Evolutionary conservation across 2,329 filamentous ascomycete genomes (phyloP).

Genomic region (Sordariomycetes sp.): DNA sequence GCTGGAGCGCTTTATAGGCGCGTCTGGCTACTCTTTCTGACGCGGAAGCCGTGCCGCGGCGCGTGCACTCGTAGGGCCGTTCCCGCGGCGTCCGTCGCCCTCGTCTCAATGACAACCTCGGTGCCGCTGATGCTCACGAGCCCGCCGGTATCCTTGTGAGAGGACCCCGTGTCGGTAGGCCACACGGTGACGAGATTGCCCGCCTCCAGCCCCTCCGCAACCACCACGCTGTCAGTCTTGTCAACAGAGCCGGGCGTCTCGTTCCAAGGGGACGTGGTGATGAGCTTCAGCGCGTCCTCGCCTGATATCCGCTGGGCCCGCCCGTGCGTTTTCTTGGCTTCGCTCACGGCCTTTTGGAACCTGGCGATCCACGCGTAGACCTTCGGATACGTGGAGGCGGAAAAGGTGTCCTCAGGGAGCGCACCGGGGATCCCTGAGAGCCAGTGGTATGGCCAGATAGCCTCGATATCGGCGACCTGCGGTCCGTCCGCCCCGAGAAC

Average conservation of each 20-base stretch:
- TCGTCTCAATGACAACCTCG: slow-evolving; percentile 46
- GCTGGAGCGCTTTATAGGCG: not conserved
- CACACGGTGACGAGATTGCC: slow-evolving; percentile 44
- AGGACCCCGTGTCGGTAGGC: slow-evolving; percentile 48
- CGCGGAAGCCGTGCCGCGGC: slow-evolving; percentile 44
- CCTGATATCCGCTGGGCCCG: slow-evolving; percentile 31
- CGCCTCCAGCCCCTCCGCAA: slow-evolving; percentile 30
- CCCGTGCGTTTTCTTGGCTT: slow-evolving; percentile 22
- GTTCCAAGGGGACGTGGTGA: slow-evolving; percentile 30
- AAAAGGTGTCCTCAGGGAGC: slow-evolving; percentile 38
- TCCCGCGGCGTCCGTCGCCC: slow-evolving; percentile 20
- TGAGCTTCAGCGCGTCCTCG: slow-evolving; percentile 33
- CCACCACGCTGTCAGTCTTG: slow-evolving; percentile 28
- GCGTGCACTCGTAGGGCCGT: slow-evolving; percentile 41
- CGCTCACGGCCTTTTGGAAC: slow-evolving; percentile 36
- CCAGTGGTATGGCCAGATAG: slow-evolving; percentile 58
- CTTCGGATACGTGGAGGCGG: slow-evolving; percentile 37
- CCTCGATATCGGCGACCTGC: slow-evolving; percentile 54
- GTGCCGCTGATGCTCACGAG: slow-evolving; percentile 35
- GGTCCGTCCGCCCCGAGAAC: slow-evolving; percentile 38
- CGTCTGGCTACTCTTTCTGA: slow-evolving; percentile 16
- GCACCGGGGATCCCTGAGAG: slow-evolving; percentile 38
- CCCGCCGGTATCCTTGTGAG: slow-evolving; percentile 42
- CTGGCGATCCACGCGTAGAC: slow-evolving; percentile 51
- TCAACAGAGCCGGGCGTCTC: slow-evolving; percentile 29